Percentiles rank a stretch among this genome's conserved stretches.
Conservation (phyloP, 2,329 filamentous ascomycete species). For the Nigrospora sphaerica region DNA sequence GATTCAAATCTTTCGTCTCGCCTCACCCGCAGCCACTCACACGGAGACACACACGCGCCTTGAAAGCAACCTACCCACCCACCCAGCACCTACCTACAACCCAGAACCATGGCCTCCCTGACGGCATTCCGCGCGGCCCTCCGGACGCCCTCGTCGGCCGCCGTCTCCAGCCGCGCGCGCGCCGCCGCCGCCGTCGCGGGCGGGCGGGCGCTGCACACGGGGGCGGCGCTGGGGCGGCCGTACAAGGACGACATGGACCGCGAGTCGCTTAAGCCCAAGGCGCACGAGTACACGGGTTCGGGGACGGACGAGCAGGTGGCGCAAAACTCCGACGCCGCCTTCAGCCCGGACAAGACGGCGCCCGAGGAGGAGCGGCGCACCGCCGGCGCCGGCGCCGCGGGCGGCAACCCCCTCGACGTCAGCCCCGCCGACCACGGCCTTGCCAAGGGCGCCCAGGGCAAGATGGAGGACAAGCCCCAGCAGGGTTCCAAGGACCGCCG, state of each 20-base stretch:
- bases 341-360: slow-evolving; percentile 58
- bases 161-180: too few relatives aligned
- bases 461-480: slow-evolving; percentile 21
- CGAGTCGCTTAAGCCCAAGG: slow-evolving; percentile 55
- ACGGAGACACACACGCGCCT: too few relatives aligned
- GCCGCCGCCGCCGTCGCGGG: too few relatives aligned
- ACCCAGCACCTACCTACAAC: too few relatives aligned
- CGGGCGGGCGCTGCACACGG: slow-evolving; percentile 24
- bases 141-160: too few relatives aligned
- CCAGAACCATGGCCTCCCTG: too few relatives aligned
- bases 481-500: slow-evolving; percentile 22
- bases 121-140: too few relatives aligned
- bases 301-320: slow-evolving; percentile 56
- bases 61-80: too few relatives aligned
- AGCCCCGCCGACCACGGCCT: slow-evolving; percentile 38
- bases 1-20: too few relatives aligned
- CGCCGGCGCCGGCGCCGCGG: slow-evolving; percentile 20
- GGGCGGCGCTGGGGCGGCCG: slow-evolving; percentile 17
- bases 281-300: slow-evolving; percentile 61
- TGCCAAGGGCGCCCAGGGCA: slow-evolving; percentile 18
- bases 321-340: slow-evolving; percentile 54
- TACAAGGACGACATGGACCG: slow-evolving; percentile 51
- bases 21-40: too few relatives aligned
- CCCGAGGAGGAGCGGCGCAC: slow-evolving; percentile 52
- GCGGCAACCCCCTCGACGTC: slow-evolving; percentile 28